Conservation (phyloP, 805 yeast genomes). For the Teunomyces gatunensis region DNA sequence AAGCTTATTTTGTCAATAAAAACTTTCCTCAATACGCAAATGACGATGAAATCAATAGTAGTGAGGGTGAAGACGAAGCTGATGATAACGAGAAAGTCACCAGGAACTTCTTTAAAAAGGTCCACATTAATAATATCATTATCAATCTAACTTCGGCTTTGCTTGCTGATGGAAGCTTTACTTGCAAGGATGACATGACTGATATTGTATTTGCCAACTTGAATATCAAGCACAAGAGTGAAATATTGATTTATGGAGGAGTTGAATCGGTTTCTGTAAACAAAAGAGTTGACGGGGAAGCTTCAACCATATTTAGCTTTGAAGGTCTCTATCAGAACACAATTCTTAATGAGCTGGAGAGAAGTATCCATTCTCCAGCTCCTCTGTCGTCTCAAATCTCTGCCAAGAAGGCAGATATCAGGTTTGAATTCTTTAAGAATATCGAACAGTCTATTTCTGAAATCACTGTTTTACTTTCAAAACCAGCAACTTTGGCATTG, state of each 20-base stretch:
- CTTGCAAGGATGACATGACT: slow-evolving; percentile 26
- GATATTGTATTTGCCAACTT: slow-evolving; percentile 26
- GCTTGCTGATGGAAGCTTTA: slow-evolving; percentile 37
- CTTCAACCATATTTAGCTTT: slow-evolving; percentile 5
- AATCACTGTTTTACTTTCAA: slow-evolving; percentile 44
- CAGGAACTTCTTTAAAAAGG: slow-evolving; percentile 29
- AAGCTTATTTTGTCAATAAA: slow-evolving; percentile 5
- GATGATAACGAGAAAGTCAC: slow-evolving; percentile 15
- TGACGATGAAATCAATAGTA: slow-evolving; percentile 7
- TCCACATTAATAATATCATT: slow-evolving; percentile 36
- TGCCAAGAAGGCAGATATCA: slow-evolving; percentile 43
- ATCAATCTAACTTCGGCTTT: slow-evolving; percentile 50
- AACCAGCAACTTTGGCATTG: slow-evolving; percentile 28
- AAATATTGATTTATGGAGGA: slow-evolving; percentile 47
- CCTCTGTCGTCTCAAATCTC: not conserved
- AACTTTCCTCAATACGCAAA: slow-evolving; percentile 26
- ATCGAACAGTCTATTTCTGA: slow-evolving; percentile 17
- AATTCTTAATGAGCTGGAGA: not conserved
- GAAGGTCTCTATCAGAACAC: not conserved
- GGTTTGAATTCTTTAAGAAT: slow-evolving; percentile 47
- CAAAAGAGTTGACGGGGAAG: slow-evolving; percentile 7
- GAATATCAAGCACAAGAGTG: slow-evolving; percentile 43
- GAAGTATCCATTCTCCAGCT: not conserved
- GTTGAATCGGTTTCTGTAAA: slow-evolving; percentile 32
- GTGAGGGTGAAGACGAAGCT: slow-evolving; percentile 9